These are phyloP conservation scores for Endotrypanum monterogeii DNA, from an alignment of 208 protist genomes.

Conservation along the genomic window DNA sequence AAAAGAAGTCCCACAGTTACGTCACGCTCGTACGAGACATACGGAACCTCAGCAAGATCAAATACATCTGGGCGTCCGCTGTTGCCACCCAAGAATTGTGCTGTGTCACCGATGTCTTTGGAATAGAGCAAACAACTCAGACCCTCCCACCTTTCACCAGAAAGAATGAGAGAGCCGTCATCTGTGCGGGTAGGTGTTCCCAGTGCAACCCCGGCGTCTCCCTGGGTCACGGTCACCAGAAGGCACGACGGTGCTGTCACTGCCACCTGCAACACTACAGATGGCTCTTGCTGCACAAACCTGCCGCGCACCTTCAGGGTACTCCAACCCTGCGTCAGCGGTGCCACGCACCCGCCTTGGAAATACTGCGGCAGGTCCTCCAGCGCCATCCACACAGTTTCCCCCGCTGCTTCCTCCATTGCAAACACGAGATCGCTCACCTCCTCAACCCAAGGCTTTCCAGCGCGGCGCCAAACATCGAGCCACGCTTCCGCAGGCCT, in stretches of 20 bases:
- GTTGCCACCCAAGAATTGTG: constrained; percentile 12
- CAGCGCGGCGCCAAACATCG: constrained; percentile 31
- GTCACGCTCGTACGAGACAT: constrained; percentile 45
- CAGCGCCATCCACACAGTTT: constrained; percentile 64
- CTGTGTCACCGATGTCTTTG: background rate
- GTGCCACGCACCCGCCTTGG: constrained; percentile 47
- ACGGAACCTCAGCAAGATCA: constrained; percentile 13
- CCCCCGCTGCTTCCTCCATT: constrained; percentile 7
- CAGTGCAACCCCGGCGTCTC: constrained; percentile 9
- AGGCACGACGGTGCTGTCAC: constrained; percentile 36
- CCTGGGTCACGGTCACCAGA: constrained; percentile 47
- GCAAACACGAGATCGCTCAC: constrained; percentile 33
- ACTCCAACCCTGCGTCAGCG: constrained; percentile 17
- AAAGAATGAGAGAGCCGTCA: background rate
- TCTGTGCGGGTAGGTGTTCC: background rate
- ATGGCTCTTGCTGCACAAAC: constrained; percentile 43
- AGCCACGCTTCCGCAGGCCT: constrained; percentile 19
- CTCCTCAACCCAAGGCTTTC: constrained; percentile 53
- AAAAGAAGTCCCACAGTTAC: constrained; percentile 36
- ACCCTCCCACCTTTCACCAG: background rate
- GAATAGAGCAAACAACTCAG: constrained; percentile 14
- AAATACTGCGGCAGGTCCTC: constrained; percentile 65
- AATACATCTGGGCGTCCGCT: constrained; percentile 26
- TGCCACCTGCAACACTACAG: constrained; percentile 43
- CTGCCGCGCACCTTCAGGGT: constrained; percentile 38